These are phyloP conservation scores for Lumnitzera racemosa DNA, from an alignment of 345 rosid genomes.

Conservation along the genomic window DNA sequence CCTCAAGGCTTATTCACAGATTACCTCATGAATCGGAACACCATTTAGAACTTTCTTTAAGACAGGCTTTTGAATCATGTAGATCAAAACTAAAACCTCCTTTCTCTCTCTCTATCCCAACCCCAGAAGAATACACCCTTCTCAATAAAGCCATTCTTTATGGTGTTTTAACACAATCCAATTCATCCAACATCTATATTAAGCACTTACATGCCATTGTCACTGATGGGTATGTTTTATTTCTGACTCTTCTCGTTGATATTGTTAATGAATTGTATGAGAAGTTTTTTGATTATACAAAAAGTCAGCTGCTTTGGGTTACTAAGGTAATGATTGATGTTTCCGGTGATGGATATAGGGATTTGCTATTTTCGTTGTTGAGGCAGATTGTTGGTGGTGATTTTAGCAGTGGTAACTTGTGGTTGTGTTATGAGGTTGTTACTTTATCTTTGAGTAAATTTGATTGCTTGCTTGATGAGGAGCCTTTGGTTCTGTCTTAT, in stretches of 20 bases:
- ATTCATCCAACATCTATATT: conserved; percentile 32
- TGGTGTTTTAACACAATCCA: conserved; percentile 49
- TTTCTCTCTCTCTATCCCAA: conserved; percentile 43
- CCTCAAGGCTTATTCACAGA: conserved; percentile 32
- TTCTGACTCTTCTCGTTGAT: conserved; percentile 33
- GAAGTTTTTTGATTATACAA: conserved; percentile 50
- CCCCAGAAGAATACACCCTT: conserved; percentile 37
- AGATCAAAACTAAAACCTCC: conserved; percentile 52
- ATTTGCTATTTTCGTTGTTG: conserved; percentile 41
- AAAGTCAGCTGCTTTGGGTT: conserved; percentile 55
- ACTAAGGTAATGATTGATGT: conserved; percentile 60
- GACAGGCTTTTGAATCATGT: conserved; percentile 47
- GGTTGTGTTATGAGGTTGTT: conserved; percentile 69
- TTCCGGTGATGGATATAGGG: conserved; percentile 45
- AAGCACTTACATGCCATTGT: conserved; percentile 68
- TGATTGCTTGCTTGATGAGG: conserved; percentile 50
- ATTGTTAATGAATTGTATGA: conserved; percentile 45
- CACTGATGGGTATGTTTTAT: conserved; percentile 60
- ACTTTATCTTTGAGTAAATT: conserved; percentile 38
- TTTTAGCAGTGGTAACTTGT: conserved; percentile 54
- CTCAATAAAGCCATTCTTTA: conserved; percentile 59
- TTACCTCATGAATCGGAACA: conserved; percentile 40
- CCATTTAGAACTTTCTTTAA: conserved; percentile 45
- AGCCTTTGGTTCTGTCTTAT: conserved; percentile 44
- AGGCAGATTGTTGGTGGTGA: conserved; percentile 71